Base-by-base conservation (phyloP, 1,139 yeast genomes). In the Taphrina pruni region DNA sequence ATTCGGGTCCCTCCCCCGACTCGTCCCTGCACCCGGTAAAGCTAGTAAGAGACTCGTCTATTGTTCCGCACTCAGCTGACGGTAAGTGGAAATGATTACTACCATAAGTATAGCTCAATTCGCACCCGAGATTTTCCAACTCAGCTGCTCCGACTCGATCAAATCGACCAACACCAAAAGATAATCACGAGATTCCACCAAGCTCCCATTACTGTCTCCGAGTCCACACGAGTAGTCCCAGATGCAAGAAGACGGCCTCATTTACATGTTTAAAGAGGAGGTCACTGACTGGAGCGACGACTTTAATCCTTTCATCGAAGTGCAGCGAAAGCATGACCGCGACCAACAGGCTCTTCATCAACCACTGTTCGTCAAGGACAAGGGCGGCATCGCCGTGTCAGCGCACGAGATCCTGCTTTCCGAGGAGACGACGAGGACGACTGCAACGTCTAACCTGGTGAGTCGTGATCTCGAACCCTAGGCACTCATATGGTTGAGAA, bases 231-330 rank as follows among this genome's bases (percentile, higher is more conserved):
- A 9, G 6, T 14, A 2, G 43, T 26, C 43, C 14, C 43, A 45
- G 20, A 50, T 50, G 54, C 32, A 20, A 26, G n/a, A 50, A 8
- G 12, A n/a, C 35, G 54, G 54, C 11, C 6, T 21, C 54, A 50
- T 50, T n/a, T n/a, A 21, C 36, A 21, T 50, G 36, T 11, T 50
- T 17, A 21, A 26, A n/a, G 54, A 50, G 54, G 36, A 50, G 12
- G 26, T 26, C 26, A 50, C 20, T 21, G 60, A 56, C 36, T 58
- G 62, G 62, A 45, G 43, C 26, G 62, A 58, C 54, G 54, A 58
- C 35, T 58, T 58, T 36, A 58, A 58, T 32, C 62, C 62, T 8
- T 58, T 58, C 26, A 11, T 58, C 21, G 26, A 45, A 6, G 11
- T 26, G 41, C 62, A 58, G 20, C 20, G 36, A 20, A 20, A 14